A percentile compares a stretch with the other conserved stretches of the same genome.
Conservation (phyloP, 1,139 yeast genomes). For the Wickerhamomyces sp. region DNA sequence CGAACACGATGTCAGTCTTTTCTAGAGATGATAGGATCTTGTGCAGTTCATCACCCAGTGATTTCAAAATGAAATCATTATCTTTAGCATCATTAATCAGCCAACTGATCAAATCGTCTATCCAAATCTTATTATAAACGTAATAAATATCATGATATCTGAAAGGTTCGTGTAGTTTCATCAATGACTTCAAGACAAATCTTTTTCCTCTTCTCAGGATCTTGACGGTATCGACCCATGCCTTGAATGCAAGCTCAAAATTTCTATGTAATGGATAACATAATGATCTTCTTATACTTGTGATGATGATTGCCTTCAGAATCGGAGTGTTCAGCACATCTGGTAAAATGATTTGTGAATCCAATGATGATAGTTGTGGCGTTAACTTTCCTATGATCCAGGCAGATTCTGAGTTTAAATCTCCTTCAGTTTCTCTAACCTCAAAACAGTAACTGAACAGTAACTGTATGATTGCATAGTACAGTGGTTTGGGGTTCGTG, state of each 20-base stretch:
- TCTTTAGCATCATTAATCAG: slow-evolving; percentile 52
- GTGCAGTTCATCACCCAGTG: slow-evolving; percentile 62
- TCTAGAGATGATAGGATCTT: slow-evolving; percentile 24
- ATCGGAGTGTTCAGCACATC: slow-evolving; percentile 29
- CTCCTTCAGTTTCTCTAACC: slow-evolving; percentile 68
- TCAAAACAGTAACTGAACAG: slow-evolving; percentile 76
- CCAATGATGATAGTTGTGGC: slow-evolving; percentile 74
- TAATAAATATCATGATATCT: slow-evolving; percentile 83
- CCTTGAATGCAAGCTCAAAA: slow-evolving; percentile 50
- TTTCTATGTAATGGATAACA: slow-evolving; percentile 78
- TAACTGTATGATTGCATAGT: slow-evolving; percentile 58
- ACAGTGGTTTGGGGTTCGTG: slow-evolving; percentile 46
- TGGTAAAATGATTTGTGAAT: slow-evolving; percentile 43
- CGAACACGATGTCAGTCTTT: slow-evolving; percentile 33
- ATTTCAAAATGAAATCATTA: slow-evolving; percentile 44
- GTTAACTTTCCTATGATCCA: slow-evolving; percentile 88
- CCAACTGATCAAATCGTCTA: slow-evolving; percentile 84
- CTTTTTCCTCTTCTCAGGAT: slow-evolving; percentile 67
- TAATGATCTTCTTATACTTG: slow-evolving; percentile 67
- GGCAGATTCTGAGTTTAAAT: slow-evolving; percentile 79
- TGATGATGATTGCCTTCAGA: slow-evolving; percentile 49
- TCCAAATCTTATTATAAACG: slow-evolving; percentile 73
- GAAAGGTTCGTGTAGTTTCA: slow-evolving; percentile 67
- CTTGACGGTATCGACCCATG: slow-evolving; percentile 74
- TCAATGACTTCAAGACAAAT: slow-evolving; percentile 51